Evolutionary conservation across 1,284 basidiomycete species (phyloP), one percentile per base, ranked within the genome.

Genomic region (Anthracocystis setariae): DNA sequence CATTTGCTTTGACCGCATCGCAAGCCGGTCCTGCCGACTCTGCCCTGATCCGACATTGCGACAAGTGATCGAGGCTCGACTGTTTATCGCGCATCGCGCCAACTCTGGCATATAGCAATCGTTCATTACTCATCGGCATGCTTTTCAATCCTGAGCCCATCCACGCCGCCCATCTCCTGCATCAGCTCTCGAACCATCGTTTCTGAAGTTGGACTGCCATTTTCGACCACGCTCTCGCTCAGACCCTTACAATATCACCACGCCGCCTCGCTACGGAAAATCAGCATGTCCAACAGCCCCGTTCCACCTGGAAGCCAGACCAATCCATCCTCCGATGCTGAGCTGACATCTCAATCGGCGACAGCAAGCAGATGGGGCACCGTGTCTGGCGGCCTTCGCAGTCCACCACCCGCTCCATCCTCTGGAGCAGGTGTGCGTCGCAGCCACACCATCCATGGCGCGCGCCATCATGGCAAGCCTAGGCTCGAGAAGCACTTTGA

Each of bases 401-500:
- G 69, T 35, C 69, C 63, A 17, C 70, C 70, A 5, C 60, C 70
- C 20, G 64, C 70, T 20, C 64, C 65, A 15, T 73, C 70, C 10
- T 68, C 64, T 10, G 70, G 70, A 0, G 65, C 65, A 4, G 61
- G 64, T 12, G 65, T 73, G 10, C 64, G 70, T 32, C 60, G 70
- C 33, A 73, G 64, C 12, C 70, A 73, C 43, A 73, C 70, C 49
- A 68, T 73, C 25, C 70, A 73, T 29, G 65, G 65, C 5, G 54
- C 60, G 13, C 56, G 65, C 8, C 65, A 64, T 20, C 65, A 68
- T 33, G 70, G 56, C 46, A 68, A 73, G 23, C 70, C 70, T 5
- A 46, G 70, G 8, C 51, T 73, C 18, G 70, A 73, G 27, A 73
- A 73, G 38, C 70, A 73, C 23, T 73, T 73, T 43, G 70, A 73